phyloP scores from a whole-genome alignment of 371 early-diverging fungal genomes.

The Rhizopus sp. region DNA sequence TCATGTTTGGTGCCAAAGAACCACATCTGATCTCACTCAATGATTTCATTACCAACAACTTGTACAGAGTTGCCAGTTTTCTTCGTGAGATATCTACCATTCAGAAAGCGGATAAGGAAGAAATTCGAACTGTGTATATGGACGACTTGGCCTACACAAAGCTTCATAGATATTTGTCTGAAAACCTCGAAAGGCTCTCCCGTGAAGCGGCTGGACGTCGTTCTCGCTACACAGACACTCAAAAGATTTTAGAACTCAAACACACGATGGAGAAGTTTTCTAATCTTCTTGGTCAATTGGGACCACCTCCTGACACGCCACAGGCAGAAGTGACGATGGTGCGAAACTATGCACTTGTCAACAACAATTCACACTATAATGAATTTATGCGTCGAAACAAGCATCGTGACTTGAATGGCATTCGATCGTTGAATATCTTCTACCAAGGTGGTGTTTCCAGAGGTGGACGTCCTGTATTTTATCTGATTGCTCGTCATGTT shows the following conservation, averaged over 20 bases:
- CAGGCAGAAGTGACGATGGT: conserved; percentile 38
- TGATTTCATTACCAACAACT: conserved; percentile 73
- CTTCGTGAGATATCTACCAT: conserved; percentile 54
- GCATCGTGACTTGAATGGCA: conserved; percentile 55
- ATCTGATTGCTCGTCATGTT: conserved; percentile 73
- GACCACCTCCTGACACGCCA: conserved; percentile 70
- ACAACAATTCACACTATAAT: conserved; percentile 53
- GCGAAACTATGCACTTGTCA: conserved; percentile 38
- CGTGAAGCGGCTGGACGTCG: conserved; percentile 30
- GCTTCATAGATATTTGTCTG: conserved; percentile 39
- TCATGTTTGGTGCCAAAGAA: conserved; percentile 93
- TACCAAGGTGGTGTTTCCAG: conserved; percentile 80
- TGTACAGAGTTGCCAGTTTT: conserved; percentile 60
- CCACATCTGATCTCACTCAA: conserved; percentile 84
- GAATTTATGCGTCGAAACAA: conserved; percentile 78
- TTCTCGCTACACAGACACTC: conserved; percentile 22
- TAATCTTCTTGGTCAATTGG: conserved; percentile 81
- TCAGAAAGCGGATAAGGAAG: conserved; percentile 4
- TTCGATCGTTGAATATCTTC: conserved; percentile 63
- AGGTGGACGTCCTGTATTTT: conserved; percentile 76
- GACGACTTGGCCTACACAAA: conserved; percentile 46
- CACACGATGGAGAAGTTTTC: conserved; percentile 73
- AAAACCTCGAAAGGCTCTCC: conserved; percentile 43
- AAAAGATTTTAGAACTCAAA: conserved; percentile 37
- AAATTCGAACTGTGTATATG: conserved; percentile 19